phyloP scores from a whole-genome alignment of 2,329 filamentous ascomycete genomes.

The Fusarium agapanthi region DNA sequence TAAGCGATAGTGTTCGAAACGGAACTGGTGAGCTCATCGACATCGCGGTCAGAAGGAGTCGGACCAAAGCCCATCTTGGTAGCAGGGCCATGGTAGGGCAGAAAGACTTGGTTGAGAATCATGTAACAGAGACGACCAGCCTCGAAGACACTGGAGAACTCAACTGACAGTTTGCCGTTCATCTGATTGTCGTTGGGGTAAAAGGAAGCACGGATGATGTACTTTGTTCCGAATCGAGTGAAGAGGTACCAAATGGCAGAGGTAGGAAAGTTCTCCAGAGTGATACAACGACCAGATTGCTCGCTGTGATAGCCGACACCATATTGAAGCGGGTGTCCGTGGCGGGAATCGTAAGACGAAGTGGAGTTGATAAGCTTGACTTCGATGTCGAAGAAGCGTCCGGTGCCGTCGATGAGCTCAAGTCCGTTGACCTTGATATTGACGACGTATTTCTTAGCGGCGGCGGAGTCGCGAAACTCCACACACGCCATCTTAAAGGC shows the following conservation, averaged over 20 bases:
- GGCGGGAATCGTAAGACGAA: background rate
- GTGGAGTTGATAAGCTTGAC: background rate
- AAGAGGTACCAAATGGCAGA: constrained; percentile 35
- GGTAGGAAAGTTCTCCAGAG: constrained; percentile 27
- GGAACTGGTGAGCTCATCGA: background rate
- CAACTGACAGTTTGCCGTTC: constrained; percentile 17
- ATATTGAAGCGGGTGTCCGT: fast-evolving
- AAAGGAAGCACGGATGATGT: constrained; percentile 17
- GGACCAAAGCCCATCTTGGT: background rate
- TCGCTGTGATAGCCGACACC: background rate
- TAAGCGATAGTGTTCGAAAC: background rate
- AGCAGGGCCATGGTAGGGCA: fast-evolving
- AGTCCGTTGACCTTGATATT: background rate
- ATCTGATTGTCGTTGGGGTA: fast-evolving
- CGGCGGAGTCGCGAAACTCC: constrained; percentile 28
- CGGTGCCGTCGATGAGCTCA: background rate
- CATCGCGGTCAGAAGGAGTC: background rate
- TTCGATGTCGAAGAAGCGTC: background rate
- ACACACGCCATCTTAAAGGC: background rate
- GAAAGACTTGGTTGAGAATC: background rate
- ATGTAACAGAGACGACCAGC: background rate
- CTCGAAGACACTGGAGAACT: constrained; percentile 29
- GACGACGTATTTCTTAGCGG: background rate
- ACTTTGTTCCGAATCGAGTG: background rate
- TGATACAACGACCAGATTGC: constrained; percentile 19